A percentile compares a stretch with the other conserved stretches of the same genome.
These are phyloP conservation scores for Cardamine resedifolia DNA, from an alignment of 345 rosid genomes.

Conservation along the genomic window DNA sequence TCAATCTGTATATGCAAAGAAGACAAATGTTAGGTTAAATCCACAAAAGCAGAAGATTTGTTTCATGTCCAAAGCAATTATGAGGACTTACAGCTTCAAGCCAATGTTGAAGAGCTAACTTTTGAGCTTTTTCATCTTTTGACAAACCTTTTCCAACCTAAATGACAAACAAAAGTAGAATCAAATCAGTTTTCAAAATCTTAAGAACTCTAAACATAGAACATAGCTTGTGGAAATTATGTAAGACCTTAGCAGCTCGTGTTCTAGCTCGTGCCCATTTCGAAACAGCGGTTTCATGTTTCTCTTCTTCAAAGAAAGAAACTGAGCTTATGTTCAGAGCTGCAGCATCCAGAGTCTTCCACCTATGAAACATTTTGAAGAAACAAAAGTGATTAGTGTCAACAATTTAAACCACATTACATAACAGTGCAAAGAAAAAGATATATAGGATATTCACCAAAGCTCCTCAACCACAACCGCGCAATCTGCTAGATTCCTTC, in stretches of 20 bases:
- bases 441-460: constrained; percentile 44
- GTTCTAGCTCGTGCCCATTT: constrained; percentile 63
- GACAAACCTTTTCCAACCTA: constrained; percentile 71
- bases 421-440: constrained; percentile 5
- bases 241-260: constrained; percentile 63
- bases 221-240: neutral
- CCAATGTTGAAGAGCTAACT: constrained; percentile 75
- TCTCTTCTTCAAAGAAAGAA: constrained; percentile 54
- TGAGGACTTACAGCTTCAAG: constrained; percentile 67
- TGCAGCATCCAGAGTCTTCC: constrained; percentile 68
- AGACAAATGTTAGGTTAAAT: neutral
- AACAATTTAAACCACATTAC: constrained; percentile 10
- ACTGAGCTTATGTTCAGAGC: constrained; percentile 51
- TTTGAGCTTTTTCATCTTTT: constrained; percentile 73
- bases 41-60: neutral
- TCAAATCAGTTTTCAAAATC: neutral
- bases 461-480: constrained; percentile 73
- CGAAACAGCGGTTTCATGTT: constrained; percentile 59
- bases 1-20: constrained; percentile 54
- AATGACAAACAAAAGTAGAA: neutral
- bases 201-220: neutral
- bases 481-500: constrained; percentile 82
- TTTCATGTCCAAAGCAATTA: neutral
- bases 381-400: constrained; percentile 5
- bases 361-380: constrained; percentile 40